Percentiles rank a stretch among this genome's conserved stretches.
Conservation (phyloP, 2,329 filamentous ascomycete genomes). For the Aspergillus clavatus region DNA sequence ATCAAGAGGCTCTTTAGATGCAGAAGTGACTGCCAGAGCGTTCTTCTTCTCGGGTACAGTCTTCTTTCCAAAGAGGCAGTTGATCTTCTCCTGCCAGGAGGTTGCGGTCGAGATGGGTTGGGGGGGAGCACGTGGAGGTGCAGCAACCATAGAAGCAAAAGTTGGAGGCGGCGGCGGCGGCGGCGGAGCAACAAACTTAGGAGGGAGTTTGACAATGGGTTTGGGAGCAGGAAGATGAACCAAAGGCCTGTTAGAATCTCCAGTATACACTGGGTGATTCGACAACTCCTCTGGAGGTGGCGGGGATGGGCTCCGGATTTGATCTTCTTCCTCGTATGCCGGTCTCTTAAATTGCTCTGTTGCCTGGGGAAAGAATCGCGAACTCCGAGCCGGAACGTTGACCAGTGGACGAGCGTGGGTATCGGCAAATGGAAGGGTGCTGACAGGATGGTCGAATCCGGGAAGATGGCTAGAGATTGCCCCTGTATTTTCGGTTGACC, state of each 20-base stretch:
- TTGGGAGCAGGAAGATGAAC: slow-evolving; percentile 57
- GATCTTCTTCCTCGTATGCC: slow-evolving; percentile 27
- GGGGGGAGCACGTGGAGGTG: slow-evolving; percentile 33
- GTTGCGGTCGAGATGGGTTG: slow-evolving; percentile 45
- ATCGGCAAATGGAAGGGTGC: slow-evolving; percentile 34
- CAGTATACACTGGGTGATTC: slow-evolving; percentile 53
- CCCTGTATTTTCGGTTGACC: slow-evolving; percentile 23
- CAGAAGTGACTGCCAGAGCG: slow-evolving; percentile 59
- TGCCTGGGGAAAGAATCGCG: slow-evolving; percentile 45
- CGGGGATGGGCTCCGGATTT: slow-evolving; percentile 43
- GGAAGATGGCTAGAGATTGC: slow-evolving; percentile 31
- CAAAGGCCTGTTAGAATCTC: slow-evolving; percentile 47
- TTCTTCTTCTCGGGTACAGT: slow-evolving; percentile 46
- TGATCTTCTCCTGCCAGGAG: slow-evolving; percentile 77
- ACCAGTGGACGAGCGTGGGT: slow-evolving; percentile 30
- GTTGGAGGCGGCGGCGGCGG: slow-evolving; percentile 44
- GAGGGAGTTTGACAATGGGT: slow-evolving; percentile 77
- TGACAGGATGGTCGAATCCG: slow-evolving; percentile 34
- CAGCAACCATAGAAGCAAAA: slow-evolving; percentile 42
- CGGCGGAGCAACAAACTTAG: slow-evolving; percentile 44
- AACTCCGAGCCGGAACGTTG: slow-evolving; percentile 39
- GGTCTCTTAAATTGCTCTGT: slow-evolving; percentile 34
- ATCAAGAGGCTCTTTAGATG: slow-evolving; percentile 63
- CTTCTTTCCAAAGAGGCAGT: slow-evolving; percentile 68
- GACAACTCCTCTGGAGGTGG: slow-evolving; percentile 55